Percentiles rank a stretch among this genome's conserved stretches.
Conservation (phyloP, 2,329 filamentous ascomycete genomes). For the Xylariaceae sp. region DNA sequence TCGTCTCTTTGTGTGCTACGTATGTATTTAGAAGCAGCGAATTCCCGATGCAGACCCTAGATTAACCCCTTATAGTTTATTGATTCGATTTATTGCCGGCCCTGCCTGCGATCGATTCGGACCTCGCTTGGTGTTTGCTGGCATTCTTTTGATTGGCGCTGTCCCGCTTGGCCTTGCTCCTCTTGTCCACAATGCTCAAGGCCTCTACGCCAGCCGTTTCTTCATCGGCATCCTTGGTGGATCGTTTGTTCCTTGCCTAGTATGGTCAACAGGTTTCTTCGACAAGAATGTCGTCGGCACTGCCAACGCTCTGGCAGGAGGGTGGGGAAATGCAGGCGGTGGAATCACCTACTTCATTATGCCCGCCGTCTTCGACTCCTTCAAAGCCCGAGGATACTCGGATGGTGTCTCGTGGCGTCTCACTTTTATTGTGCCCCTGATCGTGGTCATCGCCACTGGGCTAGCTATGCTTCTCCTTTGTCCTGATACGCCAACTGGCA, state of each 20-base stretch:
- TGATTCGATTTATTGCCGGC: conserved; percentile 77
- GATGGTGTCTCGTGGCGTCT: conserved; percentile 79
- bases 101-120: conserved; percentile 86
- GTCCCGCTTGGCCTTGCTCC: conserved; percentile 84
- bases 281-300: conserved; percentile 91
- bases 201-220: conserved; percentile 75
- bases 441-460: conserved; percentile 70
- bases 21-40: conserved; percentile 38
- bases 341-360: conserved; percentile 94
- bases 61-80: conserved; percentile 49
- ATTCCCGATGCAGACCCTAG: not conserved
- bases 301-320: conserved; percentile 82
- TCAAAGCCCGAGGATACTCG: conserved; percentile 64
- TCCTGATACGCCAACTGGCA: conserved; percentile 80
- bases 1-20: conserved; percentile 76
- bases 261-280: conserved; percentile 91
- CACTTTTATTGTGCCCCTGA: conserved; percentile 80
- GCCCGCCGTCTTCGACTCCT: conserved; percentile 83
- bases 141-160: conserved; percentile 74
- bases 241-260: conserved; percentile 83
- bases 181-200: conserved; percentile 67
- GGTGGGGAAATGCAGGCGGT: conserved; percentile 84
- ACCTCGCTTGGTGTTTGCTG: conserved; percentile 77
- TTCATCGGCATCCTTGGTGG: conserved; percentile 81
- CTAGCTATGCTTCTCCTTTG: conserved; percentile 72